These are phyloP conservation scores for carrot (Daucus carota) DNA, from an alignment of 129 eudicot genomes.

Conservation along the genomic window DH1_v3.0 NC_030383.2:44604501-44605000, in stretches of 20 bases:
- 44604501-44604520: conserved; percentile 34
- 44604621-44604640: conserved; percentile 67
- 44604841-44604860: no score
- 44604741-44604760: background rate
- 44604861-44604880: conserved; percentile 3
- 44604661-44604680: background rate
- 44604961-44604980: background rate
- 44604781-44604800: no score
- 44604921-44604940: background rate
- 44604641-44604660: conserved; percentile 5
- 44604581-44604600: conserved; percentile 29
- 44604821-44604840: background rate
- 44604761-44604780: no score
- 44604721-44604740: no score
- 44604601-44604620: conserved; percentile 30
- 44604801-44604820: background rate
- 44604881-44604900: conserved; percentile 10
- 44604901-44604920: background rate
- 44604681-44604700: background rate
- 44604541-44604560: conserved; percentile 20
- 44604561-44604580: conserved; percentile 24
- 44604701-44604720: background rate
- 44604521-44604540: conserved; percentile 24
- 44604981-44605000: background rate
- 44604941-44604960: background rate